phyloP scores from a whole-genome alignment of 2,329 filamentous ascomycete species.

The Fusarium odoratissimum region DNA sequence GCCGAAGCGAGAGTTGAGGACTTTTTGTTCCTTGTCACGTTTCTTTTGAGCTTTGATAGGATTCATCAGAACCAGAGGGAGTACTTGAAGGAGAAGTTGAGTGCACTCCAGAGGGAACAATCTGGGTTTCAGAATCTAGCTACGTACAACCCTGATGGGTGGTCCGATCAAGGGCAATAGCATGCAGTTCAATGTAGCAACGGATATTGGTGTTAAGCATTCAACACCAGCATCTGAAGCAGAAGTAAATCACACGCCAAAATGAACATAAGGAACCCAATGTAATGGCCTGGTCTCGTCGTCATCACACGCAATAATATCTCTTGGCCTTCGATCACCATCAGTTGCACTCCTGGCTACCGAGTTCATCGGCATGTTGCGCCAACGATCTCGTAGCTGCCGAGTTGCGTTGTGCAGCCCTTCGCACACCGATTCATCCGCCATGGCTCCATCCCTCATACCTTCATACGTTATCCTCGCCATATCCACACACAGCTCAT shows the following conservation, averaged over 20 bases:
- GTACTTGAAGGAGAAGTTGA: conserved; percentile 55
- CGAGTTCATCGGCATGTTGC: neutral
- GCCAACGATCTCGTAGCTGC: neutral
- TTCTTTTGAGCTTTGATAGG: conserved; percentile 62
- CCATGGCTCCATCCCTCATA: neutral
- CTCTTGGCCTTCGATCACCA: neutral
- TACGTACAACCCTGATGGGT: neutral
- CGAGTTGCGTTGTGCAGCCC: neutral
- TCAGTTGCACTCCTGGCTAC: neutral
- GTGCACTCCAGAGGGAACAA: conserved; percentile 43
- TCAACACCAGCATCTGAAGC: too few relatives aligned
- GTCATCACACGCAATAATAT: neutral
- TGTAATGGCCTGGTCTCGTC: neutral
- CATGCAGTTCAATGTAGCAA: neutral
- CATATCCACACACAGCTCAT: neutral
- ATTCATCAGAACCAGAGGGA: conserved; percentile 59
- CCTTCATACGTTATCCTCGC: neutral
- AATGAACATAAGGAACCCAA: conserved; percentile 1
- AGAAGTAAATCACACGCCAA: neutral
- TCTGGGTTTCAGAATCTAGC: conserved; percentile 20
- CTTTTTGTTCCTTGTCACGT: conserved; percentile 64
- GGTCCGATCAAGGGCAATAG: neutral
- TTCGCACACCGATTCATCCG: neutral
- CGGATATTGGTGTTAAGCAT: too few relatives aligned
- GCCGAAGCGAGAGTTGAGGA: conserved; percentile 62